Base-by-base conservation (phyloP, 305 asterid species). In the Salvia sclarea region DNA sequence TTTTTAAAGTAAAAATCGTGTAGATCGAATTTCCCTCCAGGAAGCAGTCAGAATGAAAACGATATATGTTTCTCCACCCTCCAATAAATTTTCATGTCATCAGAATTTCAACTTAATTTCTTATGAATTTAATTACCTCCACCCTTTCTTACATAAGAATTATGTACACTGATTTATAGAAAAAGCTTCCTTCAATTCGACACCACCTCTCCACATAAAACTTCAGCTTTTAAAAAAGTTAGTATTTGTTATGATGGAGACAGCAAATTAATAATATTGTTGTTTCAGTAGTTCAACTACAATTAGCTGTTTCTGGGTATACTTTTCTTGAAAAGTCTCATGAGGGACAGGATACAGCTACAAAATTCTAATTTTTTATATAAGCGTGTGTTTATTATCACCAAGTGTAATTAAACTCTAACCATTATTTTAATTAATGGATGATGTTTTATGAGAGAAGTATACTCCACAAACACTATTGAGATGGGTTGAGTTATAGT, bases 201-300 rank as follows among this genome's bases (percentile, higher is more conserved):
- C 44, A 37, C 54, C 66, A 62, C 24, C 67, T 20, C 40, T 31
- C 52, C 44, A 1, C 41, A 50, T 41, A 67, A 67, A 67, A 50
- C 21, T 14, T 44, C 22, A 41, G 12, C 58, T 50, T 52, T 40
- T 40, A 6, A 5, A 47, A 64, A 48, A 22, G 56, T 25, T 7
- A 9, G 4, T 33, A 5, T 14, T 62, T 21, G 22, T 63, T 25
- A 2, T 75, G 64, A 65, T 64, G 47, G 56, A 66, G 73, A 65
- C 80, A 70, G 44, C 67, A 70, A 60, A 66, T 61, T 64, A 60
- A 66, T 61, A 37, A 12, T 48, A 63, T 40, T 57, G 69, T 16
- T 64, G 80, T 61, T 75, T 57, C 22, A 65, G 40, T 60, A 55
- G 67, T 66, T 70, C 73, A 76, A 70, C 73, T 35, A 64, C 8